phyloP scores from a whole-genome alignment of 192 early-diverging fungal species.

The Coemansia sp. region DNA sequence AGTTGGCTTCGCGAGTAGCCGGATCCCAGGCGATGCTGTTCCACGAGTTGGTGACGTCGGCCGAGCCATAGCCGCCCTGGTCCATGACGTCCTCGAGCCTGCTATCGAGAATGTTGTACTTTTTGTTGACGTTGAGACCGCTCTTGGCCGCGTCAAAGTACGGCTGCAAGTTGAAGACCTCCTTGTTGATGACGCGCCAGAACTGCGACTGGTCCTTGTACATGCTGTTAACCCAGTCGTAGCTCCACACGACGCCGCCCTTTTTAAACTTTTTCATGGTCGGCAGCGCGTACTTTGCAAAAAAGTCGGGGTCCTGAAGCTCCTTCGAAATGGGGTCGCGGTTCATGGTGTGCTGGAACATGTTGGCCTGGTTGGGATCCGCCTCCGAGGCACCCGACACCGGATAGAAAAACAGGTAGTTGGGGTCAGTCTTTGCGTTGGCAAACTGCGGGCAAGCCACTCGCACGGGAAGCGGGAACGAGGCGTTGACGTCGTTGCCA shows the following conservation, averaged over 20 bases:
- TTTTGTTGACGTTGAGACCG: constrained; percentile 24
- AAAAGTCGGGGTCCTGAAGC: constrained; percentile 30
- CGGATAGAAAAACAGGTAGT: constrained; percentile 22
- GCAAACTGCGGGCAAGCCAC: constrained; percentile 58
- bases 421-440: constrained; percentile 8
- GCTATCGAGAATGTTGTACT: constrained; percentile 56
- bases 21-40: constrained; percentile 31
- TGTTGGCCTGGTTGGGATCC: constrained; percentile 17
- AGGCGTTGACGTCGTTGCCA: constrained; percentile 55
- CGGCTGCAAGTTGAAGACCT: constrained; percentile 65
- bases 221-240: constrained; percentile 55
- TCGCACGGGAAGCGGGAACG: constrained; percentile 61
- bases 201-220: constrained; percentile 48
- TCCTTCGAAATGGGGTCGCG: constrained; percentile 16
- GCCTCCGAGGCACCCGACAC: constrained; percentile 1
- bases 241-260: constrained; percentile 61
- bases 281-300: constrained; percentile 16
- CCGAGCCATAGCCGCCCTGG: constrained; percentile 47
- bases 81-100: constrained; percentile 30
- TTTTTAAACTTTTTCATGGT: constrained; percentile 45
- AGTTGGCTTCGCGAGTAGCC: constrained; percentile 23
- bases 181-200: constrained; percentile 61
- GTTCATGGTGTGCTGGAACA: constrained; percentile 1
- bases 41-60: constrained; percentile 50
- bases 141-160: constrained; percentile 48